These are phyloP conservation scores for Xylariaceae sp. DNA, from an alignment of 2,329 filamentous ascomycete genomes.

Conservation along the genomic window DNA sequence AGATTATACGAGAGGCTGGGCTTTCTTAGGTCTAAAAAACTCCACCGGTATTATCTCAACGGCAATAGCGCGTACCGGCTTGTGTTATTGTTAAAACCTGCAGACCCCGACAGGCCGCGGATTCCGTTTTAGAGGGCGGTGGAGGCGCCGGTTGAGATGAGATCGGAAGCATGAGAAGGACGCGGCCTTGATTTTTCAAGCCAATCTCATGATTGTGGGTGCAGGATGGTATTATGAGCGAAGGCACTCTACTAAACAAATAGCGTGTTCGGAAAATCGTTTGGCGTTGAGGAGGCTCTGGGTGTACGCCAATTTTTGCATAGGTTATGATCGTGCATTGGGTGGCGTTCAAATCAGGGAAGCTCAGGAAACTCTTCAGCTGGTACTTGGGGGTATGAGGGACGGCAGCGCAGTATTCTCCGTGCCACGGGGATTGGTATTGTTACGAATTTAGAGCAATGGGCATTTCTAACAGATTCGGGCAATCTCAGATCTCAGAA, in stretches of 20 bases:
- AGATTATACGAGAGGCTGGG: conserved; percentile 89
- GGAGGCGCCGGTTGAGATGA: not conserved
- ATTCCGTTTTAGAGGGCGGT: conserved; percentile 9
- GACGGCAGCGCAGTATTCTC: not conserved
- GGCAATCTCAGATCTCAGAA: not conserved
- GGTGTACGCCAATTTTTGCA: conserved; percentile 5
- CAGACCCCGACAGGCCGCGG: conserved; percentile 16
- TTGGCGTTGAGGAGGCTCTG: conserved; percentile 2
- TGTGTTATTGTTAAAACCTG: conserved; percentile 68
- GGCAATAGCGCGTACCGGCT: conserved; percentile 91
- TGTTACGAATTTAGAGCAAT: conserved; percentile 14
- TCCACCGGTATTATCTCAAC: conserved; percentile 95
- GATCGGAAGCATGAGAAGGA: not conserved
- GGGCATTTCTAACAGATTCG: conserved; percentile 18
- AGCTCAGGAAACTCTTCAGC: not conserved
- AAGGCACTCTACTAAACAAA: not conserved
- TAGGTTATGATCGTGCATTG: conserved; percentile 15
- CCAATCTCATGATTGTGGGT: not conserved
- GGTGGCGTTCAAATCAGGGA: conserved; percentile 14
- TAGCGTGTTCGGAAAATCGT: not conserved
- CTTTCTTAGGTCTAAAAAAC: conserved; percentile 84
- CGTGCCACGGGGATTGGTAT: not conserved
- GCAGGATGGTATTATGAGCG: not conserved
- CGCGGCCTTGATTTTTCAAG: not conserved
- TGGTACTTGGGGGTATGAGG: not conserved